A percentile compares a stretch with the other conserved stretches of the same genome.
Evolutionary conservation across 116 monocot genomes (phyloP).

Genomic region (Phalaenopsis hybrid): DNA sequence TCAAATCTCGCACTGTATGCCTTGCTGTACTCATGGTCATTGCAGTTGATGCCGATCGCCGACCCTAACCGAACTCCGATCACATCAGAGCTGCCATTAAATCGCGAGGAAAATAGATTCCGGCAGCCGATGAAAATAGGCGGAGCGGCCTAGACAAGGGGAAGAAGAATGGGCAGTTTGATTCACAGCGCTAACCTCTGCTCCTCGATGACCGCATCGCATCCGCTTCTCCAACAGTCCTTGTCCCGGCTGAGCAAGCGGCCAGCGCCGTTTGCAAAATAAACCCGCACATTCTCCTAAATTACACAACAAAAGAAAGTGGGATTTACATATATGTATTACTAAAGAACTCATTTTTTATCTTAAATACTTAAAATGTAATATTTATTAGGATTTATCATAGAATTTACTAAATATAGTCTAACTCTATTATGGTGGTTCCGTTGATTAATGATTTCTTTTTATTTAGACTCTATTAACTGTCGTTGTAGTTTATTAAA

Average conservation of each 20-base stretch:
- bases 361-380: too few species aligned
- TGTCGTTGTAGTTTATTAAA: too few species aligned
- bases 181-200: neutral
- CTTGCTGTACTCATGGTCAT: slow-evolving; percentile 32
- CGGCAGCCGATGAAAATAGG: neutral
- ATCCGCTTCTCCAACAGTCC: neutral
- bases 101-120: too few species aligned
- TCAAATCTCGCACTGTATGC: slow-evolving; percentile 41
- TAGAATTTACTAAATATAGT: too few species aligned
- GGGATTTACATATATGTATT: too few species aligned
- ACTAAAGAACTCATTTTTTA: too few species aligned
- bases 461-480: too few species aligned
- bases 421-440: too few species aligned
- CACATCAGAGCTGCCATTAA: neutral
- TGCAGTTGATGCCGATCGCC: neutral
- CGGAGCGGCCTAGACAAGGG: too few species aligned
- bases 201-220: neutral
- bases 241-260: neutral
- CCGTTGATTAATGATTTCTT: too few species aligned
- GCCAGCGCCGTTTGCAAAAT: neutral
- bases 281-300: neutral
- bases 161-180: neutral
- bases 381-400: too few species aligned
- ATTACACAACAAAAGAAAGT: neutral
- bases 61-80: neutral